Conservation (phyloP, 805 yeast genomes). For the Kodamaea fukazawae region DNA sequence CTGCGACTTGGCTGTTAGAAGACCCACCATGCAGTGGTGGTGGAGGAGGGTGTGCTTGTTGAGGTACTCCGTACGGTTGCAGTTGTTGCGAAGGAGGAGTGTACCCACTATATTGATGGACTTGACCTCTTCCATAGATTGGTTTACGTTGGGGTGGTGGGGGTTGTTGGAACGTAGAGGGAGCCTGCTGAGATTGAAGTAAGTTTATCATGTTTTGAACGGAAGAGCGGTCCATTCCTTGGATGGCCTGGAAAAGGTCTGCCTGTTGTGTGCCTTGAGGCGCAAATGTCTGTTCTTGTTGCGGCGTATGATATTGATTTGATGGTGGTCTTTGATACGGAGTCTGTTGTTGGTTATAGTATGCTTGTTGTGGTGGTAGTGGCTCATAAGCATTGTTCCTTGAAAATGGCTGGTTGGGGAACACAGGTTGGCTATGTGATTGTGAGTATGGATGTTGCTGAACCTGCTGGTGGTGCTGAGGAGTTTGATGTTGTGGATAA, state of each 20-base stretch:
- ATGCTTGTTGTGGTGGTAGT: slow-evolving; percentile 1
- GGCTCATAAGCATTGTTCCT: slow-evolving; percentile 1
- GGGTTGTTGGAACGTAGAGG: slow-evolving; percentile 3
- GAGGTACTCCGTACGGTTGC: slow-evolving; percentile 13
- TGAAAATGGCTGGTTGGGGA: slow-evolving; percentile 1
- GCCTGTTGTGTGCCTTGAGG: slow-evolving; percentile 5
- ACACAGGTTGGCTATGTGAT: slow-evolving; percentile 1
- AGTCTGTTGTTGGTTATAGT: slow-evolving; percentile 1
- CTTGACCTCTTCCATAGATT: slow-evolving; percentile 9
- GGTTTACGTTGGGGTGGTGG: slow-evolving; percentile 11
- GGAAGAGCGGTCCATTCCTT: slow-evolving; percentile 30
- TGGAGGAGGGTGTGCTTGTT: slow-evolving; percentile 11
- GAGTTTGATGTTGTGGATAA: slow-evolving; percentile 1
- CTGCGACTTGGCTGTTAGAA: slow-evolving; percentile 24
- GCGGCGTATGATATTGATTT: slow-evolving; percentile 1
- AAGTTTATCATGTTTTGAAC: slow-evolving; percentile 31
- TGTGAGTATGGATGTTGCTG: slow-evolving; percentile 4
- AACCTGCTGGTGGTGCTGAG: slow-evolving; percentile 4
- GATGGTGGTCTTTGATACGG: slow-evolving; percentile 1
- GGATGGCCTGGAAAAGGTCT: slow-evolving; percentile 18
- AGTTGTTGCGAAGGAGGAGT: slow-evolving; percentile 7
- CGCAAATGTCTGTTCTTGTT: not conserved
- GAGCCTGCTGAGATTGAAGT: slow-evolving; percentile 24
- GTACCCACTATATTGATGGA: slow-evolving; percentile 4
- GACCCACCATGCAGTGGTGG: slow-evolving; percentile 8